Percentiles rank a stretch among this genome's conserved stretches.
phyloP scores from a whole-genome alignment of 139 green algal species.

The Yamagishiella unicocca region DNA sequence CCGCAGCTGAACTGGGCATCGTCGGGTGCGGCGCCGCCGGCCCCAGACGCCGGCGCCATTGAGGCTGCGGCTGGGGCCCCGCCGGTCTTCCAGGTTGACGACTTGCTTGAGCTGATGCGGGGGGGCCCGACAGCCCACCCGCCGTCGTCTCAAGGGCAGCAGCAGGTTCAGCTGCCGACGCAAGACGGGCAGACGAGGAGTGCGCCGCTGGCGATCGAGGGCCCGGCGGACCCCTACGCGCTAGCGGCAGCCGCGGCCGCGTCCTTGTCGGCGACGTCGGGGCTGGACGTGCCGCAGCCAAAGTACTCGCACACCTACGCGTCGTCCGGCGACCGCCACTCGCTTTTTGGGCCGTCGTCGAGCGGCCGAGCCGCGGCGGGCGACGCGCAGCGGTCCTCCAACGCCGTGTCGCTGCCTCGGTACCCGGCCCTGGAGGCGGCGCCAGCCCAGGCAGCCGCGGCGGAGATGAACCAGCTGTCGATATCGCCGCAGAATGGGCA shows the following conservation, averaged over 20 bases:
- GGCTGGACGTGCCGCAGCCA: neutral
- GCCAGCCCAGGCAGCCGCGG: constrained; percentile 10
- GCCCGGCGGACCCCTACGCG: constrained; percentile 22
- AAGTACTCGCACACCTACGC: constrained; percentile 1
- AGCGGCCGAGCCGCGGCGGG: neutral
- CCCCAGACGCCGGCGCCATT: neutral
- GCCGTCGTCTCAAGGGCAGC: neutral
- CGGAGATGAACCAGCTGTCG: constrained; percentile 9
- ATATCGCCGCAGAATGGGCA: constrained; percentile 34
- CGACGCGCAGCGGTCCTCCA: neutral
- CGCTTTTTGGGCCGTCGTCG: constrained; percentile 56
- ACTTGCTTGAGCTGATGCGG: constrained; percentile 57
- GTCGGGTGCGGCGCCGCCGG: neutral
- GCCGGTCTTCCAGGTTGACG: constrained; percentile 38
- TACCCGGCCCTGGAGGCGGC: constrained; percentile 69
- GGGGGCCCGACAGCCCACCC: neutral
- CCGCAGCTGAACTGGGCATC: constrained; percentile 75
- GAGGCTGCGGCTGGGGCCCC: neutral
- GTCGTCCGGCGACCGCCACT: constrained; percentile 54
- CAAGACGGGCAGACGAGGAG: neutral
- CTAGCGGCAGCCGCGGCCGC: constrained; percentile 11
- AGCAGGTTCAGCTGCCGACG: neutral
- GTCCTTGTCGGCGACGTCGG: neutral
- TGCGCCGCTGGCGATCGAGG: neutral
- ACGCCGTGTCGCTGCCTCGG: constrained; percentile 7